A percentile compares a stretch with the other conserved stretches of the same genome.
Evolutionary conservation across 2,329 filamentous ascomycete genomes (phyloP).

Genomic region (Davidsoniella australis): DNA sequence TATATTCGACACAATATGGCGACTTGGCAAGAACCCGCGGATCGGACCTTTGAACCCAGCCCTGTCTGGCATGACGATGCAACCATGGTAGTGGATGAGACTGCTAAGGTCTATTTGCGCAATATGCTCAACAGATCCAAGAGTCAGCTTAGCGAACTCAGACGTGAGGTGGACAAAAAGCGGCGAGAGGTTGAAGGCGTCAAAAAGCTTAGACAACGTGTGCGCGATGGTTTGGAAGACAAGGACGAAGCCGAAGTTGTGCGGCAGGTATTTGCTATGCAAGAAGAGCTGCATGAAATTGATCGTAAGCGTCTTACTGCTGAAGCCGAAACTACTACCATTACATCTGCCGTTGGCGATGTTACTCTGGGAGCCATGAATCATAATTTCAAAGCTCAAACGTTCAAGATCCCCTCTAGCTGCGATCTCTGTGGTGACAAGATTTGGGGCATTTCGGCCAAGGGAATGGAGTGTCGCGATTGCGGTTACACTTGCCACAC

Average conservation of each 20-base stretch:
- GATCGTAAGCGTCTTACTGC: constrained; percentile 73
- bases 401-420: constrained; percentile 97
- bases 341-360: constrained; percentile 81
- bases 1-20: constrained; percentile 84
- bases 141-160: constrained; percentile 59
- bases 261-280: constrained; percentile 62
- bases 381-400: constrained; percentile 97
- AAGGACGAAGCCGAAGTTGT: constrained; percentile 79
- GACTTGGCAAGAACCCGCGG: constrained; percentile 64
- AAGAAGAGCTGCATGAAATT: constrained; percentile 69
- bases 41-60: constrained; percentile 82
- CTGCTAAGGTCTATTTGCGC: constrained; percentile 74
- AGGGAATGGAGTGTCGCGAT: constrained; percentile 89
- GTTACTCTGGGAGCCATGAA: constrained; percentile 83
- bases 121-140: constrained; percentile 90
- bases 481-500: constrained; percentile 97
- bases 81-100: constrained; percentile 68
- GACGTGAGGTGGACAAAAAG: constrained; percentile 72
- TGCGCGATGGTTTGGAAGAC: constrained; percentile 72
- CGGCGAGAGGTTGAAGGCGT: constrained; percentile 66
- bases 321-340: constrained; percentile 84
- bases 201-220: constrained; percentile 54
- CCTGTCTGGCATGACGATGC: constrained; percentile 95
- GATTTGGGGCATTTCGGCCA: constrained; percentile 92
- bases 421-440: constrained; percentile 92